Base-by-base conservation (phyloP, 441 rosid genomes). In the Pelargonium hybrid region DNA sequence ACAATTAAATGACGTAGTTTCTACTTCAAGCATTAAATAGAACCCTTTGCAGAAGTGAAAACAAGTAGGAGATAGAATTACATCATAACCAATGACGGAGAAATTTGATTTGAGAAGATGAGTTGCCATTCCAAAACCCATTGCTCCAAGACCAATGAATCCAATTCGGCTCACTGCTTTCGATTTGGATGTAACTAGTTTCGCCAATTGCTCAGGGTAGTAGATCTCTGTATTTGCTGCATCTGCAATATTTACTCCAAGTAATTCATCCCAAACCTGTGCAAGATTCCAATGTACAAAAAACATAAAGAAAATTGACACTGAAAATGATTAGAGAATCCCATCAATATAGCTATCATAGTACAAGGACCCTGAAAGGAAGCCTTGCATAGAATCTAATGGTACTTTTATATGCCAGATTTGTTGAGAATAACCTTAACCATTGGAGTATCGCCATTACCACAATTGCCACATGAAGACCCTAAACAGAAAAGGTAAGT, bases 121-220 rank as follows among this genome's bases (percentile, higher is more conserved):
- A 67, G 90, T 79, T 78, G 99, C 99, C 97, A 95, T 92, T 78
- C 96, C 96, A 81, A 92, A 86, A 65, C 98, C 98, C 99, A 94
- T 94, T 83, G 98, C 98, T 74, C 98, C 98, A 67, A 89, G 99
- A 71, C 99, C 99, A 79, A 89, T 84, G 75, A 92, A 95, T 77
- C 98, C 97, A 76, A 92, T 79, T 76, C 83, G 84, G 66, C 79
- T 80, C 66, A 89, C 94, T 66, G 80, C 66, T 74, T 74, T 80
- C 71, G 93, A 87, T 70, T 80, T 81, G 75, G 85, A 73, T 68
- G 77, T 81, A 69, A 88, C 75, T 74, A 89, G 82, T 72, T 73
- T 34, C 20, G 93, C 96, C 68, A 89, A 75, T 70, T 88, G 78
- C 77, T 90, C 97, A 31, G 98, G 93, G 66, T 73, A 68, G 81